phyloP scores from a whole-genome alignment of 257 asterid species.

The Misopates orontium region DNA sequence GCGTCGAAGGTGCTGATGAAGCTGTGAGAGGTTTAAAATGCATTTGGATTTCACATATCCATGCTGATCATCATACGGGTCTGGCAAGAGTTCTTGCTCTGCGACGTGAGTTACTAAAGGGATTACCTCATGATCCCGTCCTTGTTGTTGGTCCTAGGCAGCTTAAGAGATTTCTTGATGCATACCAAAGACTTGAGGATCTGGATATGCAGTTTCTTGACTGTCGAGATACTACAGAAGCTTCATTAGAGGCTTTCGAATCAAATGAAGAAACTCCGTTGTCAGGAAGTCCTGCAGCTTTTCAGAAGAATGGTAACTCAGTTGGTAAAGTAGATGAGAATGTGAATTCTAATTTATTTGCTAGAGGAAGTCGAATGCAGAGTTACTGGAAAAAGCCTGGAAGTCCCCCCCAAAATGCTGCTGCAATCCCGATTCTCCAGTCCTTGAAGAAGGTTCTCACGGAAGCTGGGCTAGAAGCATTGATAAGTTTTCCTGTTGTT shows the following conservation, averaged over 20 bases:
- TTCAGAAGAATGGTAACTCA: not conserved
- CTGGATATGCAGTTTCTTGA: constrained; percentile 85
- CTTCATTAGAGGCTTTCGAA: constrained; percentile 48
- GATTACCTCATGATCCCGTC: constrained; percentile 65
- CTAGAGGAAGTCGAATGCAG: constrained; percentile 73
- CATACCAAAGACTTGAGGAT: constrained; percentile 93
- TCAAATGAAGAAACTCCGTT: constrained; percentile 28
- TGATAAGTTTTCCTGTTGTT: constrained; percentile 79
- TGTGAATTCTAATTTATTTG: constrained; percentile 38
- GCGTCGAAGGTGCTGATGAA: constrained; percentile 79
- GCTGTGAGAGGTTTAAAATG: constrained; percentile 69
- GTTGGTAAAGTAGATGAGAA: constrained; percentile 20
- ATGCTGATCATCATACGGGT: constrained; percentile 97
- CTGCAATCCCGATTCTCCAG: constrained; percentile 32
- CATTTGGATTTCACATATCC: constrained; percentile 97
- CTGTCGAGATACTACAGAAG: constrained; percentile 69
- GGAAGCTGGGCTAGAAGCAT: constrained; percentile 63
- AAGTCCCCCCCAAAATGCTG: not conserved
- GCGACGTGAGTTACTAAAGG: constrained; percentile 64
- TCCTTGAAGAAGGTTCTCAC: constrained; percentile 50
- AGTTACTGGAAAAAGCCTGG: constrained; percentile 35
- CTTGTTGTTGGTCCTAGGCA: constrained; percentile 82
- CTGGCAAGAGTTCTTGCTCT: constrained; percentile 91
- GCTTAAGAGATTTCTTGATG: constrained; percentile 84
- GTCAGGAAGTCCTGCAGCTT: not conserved